A percentile compares a stretch with the other conserved stretches of the same genome.
Evolutionary conservation across 2,329 filamentous ascomycete species (phyloP).

Genomic region (Penicillium sp.): DNA sequence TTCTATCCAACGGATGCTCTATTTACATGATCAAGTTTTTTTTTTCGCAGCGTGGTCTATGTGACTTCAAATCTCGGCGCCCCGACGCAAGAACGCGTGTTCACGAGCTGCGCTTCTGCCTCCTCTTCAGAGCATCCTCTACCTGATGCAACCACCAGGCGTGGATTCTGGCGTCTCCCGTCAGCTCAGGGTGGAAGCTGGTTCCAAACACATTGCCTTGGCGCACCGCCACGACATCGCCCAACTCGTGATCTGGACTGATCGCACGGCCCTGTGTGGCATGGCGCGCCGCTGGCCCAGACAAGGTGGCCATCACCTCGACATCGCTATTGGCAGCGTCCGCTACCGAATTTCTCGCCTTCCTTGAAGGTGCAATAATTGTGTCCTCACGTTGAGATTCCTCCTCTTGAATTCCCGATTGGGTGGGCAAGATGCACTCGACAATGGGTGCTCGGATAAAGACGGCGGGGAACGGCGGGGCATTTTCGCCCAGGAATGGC

Average conservation of each 20-base stretch:
- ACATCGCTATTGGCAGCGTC: slow-evolving; percentile 46
- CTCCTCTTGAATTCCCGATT: slow-evolving; percentile 46
- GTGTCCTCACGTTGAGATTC: slow-evolving; percentile 46
- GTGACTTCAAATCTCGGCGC: background rate
- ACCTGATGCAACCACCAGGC: slow-evolving; percentile 85
- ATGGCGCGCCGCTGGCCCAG: slow-evolving; percentile 46
- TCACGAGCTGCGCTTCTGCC: slow-evolving; percentile 19
- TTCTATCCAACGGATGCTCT: slow-evolving; percentile 23
- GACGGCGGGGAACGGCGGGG: slow-evolving; percentile 64
- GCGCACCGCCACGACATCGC: slow-evolving; percentile 80
- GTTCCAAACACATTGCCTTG: slow-evolving; percentile 92
- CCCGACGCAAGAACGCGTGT: background rate
- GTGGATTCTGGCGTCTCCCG: slow-evolving; percentile 80
- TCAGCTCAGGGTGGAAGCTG: slow-evolving; percentile 93
- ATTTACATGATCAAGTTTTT: slow-evolving; percentile 13
- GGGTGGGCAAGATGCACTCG: slow-evolving; percentile 63
- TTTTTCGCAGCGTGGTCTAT: slow-evolving; percentile 10
- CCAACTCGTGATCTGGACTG: slow-evolving; percentile 37
- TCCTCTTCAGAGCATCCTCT: slow-evolving; percentile 35
- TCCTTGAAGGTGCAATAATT: slow-evolving; percentile 52
- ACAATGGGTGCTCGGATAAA: slow-evolving; percentile 95
- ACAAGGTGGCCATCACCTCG: slow-evolving; percentile 54
- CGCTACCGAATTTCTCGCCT: slow-evolving; percentile 41
- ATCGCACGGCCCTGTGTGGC: slow-evolving; percentile 40
- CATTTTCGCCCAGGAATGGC: slow-evolving; percentile 54